phyloP scores from a whole-genome alignment of 345 rosid genomes.

The Eucalyptus virginea region DNA sequence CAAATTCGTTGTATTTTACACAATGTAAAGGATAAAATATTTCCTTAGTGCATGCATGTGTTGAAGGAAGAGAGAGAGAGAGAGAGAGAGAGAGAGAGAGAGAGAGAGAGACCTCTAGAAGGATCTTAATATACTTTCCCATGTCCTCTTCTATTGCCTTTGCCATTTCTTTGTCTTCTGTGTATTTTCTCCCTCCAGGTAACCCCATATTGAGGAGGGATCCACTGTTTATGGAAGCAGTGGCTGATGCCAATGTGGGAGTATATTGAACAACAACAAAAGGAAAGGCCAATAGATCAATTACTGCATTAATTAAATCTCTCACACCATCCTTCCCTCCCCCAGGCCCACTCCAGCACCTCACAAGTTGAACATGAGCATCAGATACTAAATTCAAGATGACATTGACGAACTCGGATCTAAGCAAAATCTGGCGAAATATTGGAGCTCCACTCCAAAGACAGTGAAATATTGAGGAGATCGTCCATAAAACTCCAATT shows the following conservation, averaged over 20 bases:
- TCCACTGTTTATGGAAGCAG: conserved; percentile 90
- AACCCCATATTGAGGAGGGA: conserved; percentile 83
- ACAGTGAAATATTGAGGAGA: conserved; percentile 80
- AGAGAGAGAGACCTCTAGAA: conserved; percentile 56
- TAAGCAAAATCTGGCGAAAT: conserved; percentile 70
- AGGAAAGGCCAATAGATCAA: conserved; percentile 90
- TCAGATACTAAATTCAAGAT: conserved; percentile 52
- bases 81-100: background rate
- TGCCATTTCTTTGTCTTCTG: conserved; percentile 69
- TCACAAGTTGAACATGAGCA: conserved; percentile 74
- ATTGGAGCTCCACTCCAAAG: conserved; percentile 66
- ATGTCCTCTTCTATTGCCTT: conserved; percentile 84
- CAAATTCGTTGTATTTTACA: background rate
- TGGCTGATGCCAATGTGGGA: conserved; percentile 66
- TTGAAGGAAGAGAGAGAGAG: background rate
- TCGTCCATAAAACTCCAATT: conserved; percentile 69
- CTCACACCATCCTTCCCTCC: conserved; percentile 88
- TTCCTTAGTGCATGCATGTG: background rate
- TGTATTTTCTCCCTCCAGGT: conserved; percentile 61
- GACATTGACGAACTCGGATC: conserved; percentile 49
- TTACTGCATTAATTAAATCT: conserved; percentile 56
- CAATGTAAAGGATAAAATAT: background rate
- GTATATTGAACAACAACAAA: conserved; percentile 83
- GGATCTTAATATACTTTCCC: conserved; percentile 75
- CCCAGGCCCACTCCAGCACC: conserved; percentile 80